Evolutionary conservation across 164 flowering plant species (phyloP).

Genomic region (Umbilicus rupestris): DNA sequence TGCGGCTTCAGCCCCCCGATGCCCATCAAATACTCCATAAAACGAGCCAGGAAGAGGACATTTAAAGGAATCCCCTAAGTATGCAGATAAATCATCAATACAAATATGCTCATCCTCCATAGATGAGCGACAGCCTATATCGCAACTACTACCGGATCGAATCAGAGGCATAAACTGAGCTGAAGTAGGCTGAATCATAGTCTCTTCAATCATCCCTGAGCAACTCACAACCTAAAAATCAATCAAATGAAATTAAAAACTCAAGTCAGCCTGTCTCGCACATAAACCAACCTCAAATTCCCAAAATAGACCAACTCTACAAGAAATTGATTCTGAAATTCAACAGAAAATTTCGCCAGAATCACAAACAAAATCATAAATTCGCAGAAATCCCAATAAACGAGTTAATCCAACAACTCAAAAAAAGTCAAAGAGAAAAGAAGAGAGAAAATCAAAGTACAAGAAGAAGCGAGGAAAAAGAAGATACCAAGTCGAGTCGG

Average conservation of each 20-base stretch:
- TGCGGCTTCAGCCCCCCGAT: conserved; percentile 42
- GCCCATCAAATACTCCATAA: conserved; percentile 49
- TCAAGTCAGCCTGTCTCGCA: not conserved
- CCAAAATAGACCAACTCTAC: not conserved
- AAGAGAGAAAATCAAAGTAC: not conserved
- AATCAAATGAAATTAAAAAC: not conserved
- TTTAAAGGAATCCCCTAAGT: conserved; percentile 34
- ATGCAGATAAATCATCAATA: conserved; percentile 59
- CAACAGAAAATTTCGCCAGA: not conserved
- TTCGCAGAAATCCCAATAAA: not conserved
- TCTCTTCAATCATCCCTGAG: conserved; percentile 20
- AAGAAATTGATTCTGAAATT: not conserved
- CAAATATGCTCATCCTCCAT: conserved; percentile 84
- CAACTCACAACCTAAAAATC: conserved; percentile 32
- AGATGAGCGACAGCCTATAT: conserved; percentile 50
- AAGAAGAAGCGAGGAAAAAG: no score
- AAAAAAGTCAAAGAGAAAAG: not conserved
- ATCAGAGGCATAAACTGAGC: conserved; percentile 40
- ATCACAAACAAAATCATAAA: not conserved
- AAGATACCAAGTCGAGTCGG: not conserved
- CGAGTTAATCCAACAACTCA: not conserved
- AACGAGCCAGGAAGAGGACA: conserved; percentile 47
- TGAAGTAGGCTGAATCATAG: conserved; percentile 24
- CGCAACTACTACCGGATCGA: conserved; percentile 73
- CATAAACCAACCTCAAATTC: not conserved